Percentiles rank a stretch among this genome's conserved stretches.
These are phyloP conservation scores for Escallonia herrerae DNA, from an alignment of 129 eudicot genomes.

Conservation along the genomic window DNA sequence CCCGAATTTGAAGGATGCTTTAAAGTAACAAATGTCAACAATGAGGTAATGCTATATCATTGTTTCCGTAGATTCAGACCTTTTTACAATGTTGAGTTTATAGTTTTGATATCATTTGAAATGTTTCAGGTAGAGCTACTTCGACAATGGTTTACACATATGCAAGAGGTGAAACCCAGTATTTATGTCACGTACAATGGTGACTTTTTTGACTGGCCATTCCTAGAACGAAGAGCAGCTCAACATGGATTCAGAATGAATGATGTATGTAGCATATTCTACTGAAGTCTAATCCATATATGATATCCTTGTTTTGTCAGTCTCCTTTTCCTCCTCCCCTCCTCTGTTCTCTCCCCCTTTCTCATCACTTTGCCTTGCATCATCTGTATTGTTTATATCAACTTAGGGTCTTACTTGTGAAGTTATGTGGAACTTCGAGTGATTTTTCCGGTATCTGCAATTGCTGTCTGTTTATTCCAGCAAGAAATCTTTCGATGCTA, in stretches of 20 bases:
- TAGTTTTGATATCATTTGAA: no score
- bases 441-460: neutral
- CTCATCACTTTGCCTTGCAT: no score
- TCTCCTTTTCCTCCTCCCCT: no score
- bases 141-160: constrained; percentile 78
- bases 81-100: neutral
- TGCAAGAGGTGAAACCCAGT: constrained; percentile 96
- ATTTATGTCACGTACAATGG: constrained; percentile 98
- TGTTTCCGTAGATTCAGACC: neutral
- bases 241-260: constrained; percentile 78
- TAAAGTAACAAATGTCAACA: constrained; percentile 86
- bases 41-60: constrained; percentile 53
- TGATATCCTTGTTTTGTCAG: neutral
- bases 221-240: constrained; percentile 89
- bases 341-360: no score
- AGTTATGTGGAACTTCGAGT: neutral
- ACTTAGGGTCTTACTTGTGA: neutral
- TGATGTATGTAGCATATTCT: constrained; percentile 48
- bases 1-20: constrained; percentile 93
- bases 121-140: constrained; percentile 65
- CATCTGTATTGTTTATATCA: no score
- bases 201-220: constrained; percentile 99
- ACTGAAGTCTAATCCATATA: neutral
- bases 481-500: neutral
- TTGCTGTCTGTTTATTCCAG: neutral